A percentile compares a stretch with the other conserved stretches of the same genome.
Evolutionary conservation across 2,329 filamentous ascomycete genomes (phyloP).

Genomic region (Penicillium italicum): DNA sequence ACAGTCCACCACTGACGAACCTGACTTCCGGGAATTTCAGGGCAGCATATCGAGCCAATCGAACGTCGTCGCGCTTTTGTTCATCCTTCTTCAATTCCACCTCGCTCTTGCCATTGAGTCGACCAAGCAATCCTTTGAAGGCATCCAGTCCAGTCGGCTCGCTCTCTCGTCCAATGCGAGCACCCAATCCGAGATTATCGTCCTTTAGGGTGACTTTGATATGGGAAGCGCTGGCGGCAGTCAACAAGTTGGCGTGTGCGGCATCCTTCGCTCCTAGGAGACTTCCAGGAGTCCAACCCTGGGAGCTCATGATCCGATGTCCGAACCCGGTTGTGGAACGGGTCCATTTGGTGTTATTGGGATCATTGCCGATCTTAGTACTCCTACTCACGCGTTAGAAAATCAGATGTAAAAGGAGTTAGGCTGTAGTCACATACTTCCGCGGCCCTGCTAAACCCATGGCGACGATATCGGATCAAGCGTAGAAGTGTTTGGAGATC

Average conservation of each 20-base stretch:
- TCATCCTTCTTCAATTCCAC: slow-evolving; percentile 68
- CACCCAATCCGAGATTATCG: slow-evolving; percentile 85
- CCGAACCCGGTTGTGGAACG: slow-evolving; percentile 79
- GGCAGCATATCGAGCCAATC: slow-evolving; percentile 69
- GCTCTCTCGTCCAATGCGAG: slow-evolving; percentile 66
- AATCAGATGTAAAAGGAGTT: not conserved
- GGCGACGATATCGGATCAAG: slow-evolving; percentile 3
- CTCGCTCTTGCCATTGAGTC: slow-evolving; percentile 83
- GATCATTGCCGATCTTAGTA: slow-evolving; percentile 79
- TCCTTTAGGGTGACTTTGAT: slow-evolving; percentile 85
- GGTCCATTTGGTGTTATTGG: slow-evolving; percentile 93
- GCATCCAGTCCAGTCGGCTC: slow-evolving; percentile 81
- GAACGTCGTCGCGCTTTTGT: slow-evolving; percentile 63
- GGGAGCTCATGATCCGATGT: slow-evolving; percentile 79
- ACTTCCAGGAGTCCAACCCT: slow-evolving; percentile 86
- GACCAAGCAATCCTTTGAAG: slow-evolving; percentile 79
- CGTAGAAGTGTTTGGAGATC: not conserved
- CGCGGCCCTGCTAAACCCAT: slow-evolving; percentile 69
- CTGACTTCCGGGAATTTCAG: slow-evolving; percentile 74
- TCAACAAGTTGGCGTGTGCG: slow-evolving; percentile 70
- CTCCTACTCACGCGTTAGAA: slow-evolving; percentile 41
- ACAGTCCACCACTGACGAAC: slow-evolving; percentile 81
- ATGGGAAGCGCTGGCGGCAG: slow-evolving; percentile 75
- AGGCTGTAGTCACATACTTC: slow-evolving; percentile 51
- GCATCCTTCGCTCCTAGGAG: slow-evolving; percentile 76